Base-by-base conservation (phyloP, 345 rosid species). In the Brassica rapa region DNA sequence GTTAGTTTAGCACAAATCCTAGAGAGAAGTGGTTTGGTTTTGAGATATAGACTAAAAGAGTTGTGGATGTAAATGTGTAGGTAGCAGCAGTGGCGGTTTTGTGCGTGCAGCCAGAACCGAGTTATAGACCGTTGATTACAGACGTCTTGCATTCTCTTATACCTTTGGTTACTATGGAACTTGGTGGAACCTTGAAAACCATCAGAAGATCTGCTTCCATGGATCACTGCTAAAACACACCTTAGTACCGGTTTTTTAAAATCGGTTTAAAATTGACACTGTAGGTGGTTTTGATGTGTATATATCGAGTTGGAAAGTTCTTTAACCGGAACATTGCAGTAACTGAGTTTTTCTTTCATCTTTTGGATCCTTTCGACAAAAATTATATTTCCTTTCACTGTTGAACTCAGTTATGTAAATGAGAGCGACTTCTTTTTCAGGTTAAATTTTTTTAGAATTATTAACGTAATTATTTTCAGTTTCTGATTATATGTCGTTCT, bases 51-150 rank as follows among this genome's bases (percentile, higher is more conserved):
- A 16, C 30, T 49, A 33, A 74, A 35, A 19, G 71, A 69, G 62
- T 19, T 69, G 30, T 70, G 60, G 57, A 30, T 32, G 35, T 32
- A 0, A 29, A 43, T 76, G 27, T 87, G 83, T 83, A 94, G 98
- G 97, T 93, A 29, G 99, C 99, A 0, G 99, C 99, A 33, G 96
- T 95, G 62, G 96, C 99, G 29, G 89, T 95, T 32, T 81, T 95
- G 70, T 95, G 98, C 65, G 88, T 95, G 79, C 99, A 95, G 81
- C 92, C 98, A 3, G 98, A 95, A 75, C 97, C 98, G 14, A 85
- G 93, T 64, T 95, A 95, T 64, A 89, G 99, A 0, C 99, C 99
- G 0, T 84, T 95, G 70, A 93, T 95, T 32, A 87, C 90, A 0
- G 99, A 95, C 66, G 96, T 95, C 4, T 80, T 95, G 77, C 96